These are phyloP conservation scores for Durio zibethinus DNA, from an alignment of 345 rosid species.

Conservation along the genomic window DNA sequence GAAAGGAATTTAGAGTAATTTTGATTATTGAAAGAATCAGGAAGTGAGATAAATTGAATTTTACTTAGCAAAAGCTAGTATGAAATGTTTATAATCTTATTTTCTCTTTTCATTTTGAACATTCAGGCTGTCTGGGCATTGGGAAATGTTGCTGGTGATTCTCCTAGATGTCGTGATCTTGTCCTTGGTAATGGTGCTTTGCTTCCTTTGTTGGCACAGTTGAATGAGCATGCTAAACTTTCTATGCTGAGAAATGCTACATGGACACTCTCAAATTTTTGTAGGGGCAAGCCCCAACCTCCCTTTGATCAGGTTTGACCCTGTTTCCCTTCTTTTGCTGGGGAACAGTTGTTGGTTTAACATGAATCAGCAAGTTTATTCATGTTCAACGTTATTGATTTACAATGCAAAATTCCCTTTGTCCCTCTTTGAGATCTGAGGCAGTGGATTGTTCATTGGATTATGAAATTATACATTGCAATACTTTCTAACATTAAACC, in stretches of 20 bases:
- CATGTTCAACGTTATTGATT: neutral
- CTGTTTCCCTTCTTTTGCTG: neutral
- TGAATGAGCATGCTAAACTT: conserved; percentile 45
- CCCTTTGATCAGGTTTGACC: conserved; percentile 46
- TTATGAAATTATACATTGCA: neutral
- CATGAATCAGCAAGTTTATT: neutral
- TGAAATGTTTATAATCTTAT: neutral
- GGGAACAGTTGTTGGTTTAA: neutral
- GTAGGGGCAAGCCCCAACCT: conserved; percentile 58
- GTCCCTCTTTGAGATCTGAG: neutral
- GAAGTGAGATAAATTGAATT: neutral
- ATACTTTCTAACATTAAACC: neutral
- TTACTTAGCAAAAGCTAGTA: neutral
- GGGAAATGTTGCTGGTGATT: conserved; percentile 67
- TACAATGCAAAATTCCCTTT: neutral
- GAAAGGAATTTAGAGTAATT: neutral
- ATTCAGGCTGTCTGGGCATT: conserved; percentile 64
- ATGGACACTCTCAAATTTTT: conserved; percentile 67
- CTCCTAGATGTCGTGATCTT: conserved; percentile 51
- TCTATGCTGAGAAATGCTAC: conserved; percentile 57
- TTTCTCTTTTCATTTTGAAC: neutral
- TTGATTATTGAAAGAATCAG: neutral
- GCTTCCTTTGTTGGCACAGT: conserved; percentile 44
- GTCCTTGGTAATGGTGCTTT: conserved; percentile 53
- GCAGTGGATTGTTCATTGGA: neutral